Evolutionary conservation across 2,329 filamentous ascomycete genomes (phyloP).

Genomic region (Aspergillus amoenus): DNA sequence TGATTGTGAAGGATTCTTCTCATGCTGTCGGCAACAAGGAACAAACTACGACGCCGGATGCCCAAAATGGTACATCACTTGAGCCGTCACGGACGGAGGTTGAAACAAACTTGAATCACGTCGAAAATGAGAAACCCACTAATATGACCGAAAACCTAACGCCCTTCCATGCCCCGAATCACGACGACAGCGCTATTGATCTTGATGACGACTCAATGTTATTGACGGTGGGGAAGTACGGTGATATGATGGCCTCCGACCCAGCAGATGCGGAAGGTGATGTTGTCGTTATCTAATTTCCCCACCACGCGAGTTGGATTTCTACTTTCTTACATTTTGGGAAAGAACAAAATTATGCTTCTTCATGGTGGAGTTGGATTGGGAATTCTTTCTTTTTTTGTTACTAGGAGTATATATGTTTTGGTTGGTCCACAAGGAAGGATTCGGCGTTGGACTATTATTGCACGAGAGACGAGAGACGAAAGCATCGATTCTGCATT

Average conservation of each 20-base stretch:
- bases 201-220: slow-evolving; percentile 53
- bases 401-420: slow-evolving; percentile 20
- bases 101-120: slow-evolving; percentile 21
- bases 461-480: slow-evolving; percentile 33
- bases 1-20: slow-evolving; percentile 23
- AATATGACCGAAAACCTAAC: slow-evolving; percentile 46
- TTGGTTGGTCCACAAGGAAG: slow-evolving; percentile 24
- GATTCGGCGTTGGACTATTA: slow-evolving; percentile 28
- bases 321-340: slow-evolving; percentile 19
- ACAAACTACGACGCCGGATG: slow-evolving; percentile 19
- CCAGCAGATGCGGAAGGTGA: slow-evolving; percentile 47
- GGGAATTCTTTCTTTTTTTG: slow-evolving; percentile 11
- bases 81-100: slow-evolving; percentile 17
- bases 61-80: slow-evolving; percentile 17
- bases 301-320: slow-evolving; percentile 13
- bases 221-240: slow-evolving; percentile 45
- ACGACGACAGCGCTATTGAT: slow-evolving; percentile 75
- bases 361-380: slow-evolving; percentile 31
- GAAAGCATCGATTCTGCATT: slow-evolving; percentile 26
- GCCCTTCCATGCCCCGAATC: slow-evolving; percentile 34
- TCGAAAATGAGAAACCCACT: slow-evolving; percentile 44
- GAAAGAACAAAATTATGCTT: slow-evolving; percentile 20
- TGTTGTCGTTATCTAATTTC: slow-evolving; percentile 44
- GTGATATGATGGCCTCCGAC: slow-evolving; percentile 47
- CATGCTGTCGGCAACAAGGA: slow-evolving; percentile 16